These are phyloP conservation scores for Xanthoparmelia taractica DNA, from an alignment of 495 filamentous ascomycete species.

Conservation along the genomic window DNA sequence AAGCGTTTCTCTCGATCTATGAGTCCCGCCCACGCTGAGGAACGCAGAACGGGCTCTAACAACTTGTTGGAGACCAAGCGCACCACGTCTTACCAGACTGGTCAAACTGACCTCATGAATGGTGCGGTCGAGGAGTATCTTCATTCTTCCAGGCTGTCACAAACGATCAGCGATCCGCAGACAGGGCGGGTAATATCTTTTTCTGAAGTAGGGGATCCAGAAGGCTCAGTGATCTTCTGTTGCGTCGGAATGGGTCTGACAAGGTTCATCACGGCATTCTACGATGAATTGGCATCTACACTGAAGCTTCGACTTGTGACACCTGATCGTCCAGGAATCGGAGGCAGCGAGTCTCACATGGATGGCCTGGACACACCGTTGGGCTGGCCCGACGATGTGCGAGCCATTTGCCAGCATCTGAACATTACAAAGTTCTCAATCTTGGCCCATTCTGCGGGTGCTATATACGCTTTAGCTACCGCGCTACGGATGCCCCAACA, in stretches of 20 bases:
- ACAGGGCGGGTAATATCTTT: constrained; percentile 87
- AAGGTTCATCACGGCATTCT: constrained; percentile 92
- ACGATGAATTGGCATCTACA: constrained; percentile 87
- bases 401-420: constrained; percentile 84
- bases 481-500: constrained; percentile 93
- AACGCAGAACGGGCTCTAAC: constrained; percentile 37
- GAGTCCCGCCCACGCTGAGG: constrained; percentile 30
- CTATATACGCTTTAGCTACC: constrained; percentile 94
- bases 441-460: constrained; percentile 93
- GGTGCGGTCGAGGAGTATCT: constrained; percentile 81
- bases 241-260: constrained; percentile 98
- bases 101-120: constrained; percentile 79
- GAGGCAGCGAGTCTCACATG: constrained; percentile 76
- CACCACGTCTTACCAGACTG: constrained; percentile 47
- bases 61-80: constrained; percentile 18
- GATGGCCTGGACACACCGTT: constrained; percentile 78
- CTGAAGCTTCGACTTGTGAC: constrained; percentile 88
- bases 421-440: constrained; percentile 96
- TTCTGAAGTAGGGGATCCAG: constrained; percentile 90
- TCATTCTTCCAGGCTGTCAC: constrained; percentile 72
- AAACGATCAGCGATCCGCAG: constrained; percentile 75
- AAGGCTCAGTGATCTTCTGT: constrained; percentile 87
- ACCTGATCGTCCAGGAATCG: constrained; percentile 87
- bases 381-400: constrained; percentile 95
- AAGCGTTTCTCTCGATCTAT: constrained; percentile 35